A percentile compares a stretch with the other conserved stretches of the same genome.
Evolutionary conservation across 2,329 filamentous ascomycete genomes (phyloP).

Genomic region (Ophiostoma triangulosporum): DNA sequence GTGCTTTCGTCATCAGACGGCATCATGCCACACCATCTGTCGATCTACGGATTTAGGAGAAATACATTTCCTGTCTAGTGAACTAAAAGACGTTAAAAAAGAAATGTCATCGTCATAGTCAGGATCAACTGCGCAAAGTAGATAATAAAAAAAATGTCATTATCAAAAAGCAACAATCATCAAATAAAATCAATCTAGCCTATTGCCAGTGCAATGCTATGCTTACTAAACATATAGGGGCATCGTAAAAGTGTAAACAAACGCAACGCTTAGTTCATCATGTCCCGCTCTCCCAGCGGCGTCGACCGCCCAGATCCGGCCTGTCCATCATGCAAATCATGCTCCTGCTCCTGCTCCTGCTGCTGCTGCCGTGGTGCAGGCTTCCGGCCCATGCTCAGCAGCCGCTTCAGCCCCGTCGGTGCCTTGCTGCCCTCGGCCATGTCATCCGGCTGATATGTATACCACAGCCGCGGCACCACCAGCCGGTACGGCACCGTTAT

Average conservation of each 20-base stretch:
- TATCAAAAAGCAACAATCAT: neutral
- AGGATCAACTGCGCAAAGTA: neutral
- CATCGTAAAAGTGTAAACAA: too few species aligned
- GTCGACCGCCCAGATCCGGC: neutral
- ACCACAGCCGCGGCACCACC: slow-evolving; percentile 65
- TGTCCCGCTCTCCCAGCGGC: neutral
- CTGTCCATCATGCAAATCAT: neutral
- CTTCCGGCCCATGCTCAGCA: slow-evolving; percentile 30
- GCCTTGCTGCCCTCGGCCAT: slow-evolving; percentile 23
- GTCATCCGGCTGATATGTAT: slow-evolving; percentile 32
- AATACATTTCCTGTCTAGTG: too few species aligned
- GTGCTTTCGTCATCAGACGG: too few species aligned
- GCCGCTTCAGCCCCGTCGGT: slow-evolving; percentile 28
- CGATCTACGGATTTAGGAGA: too few species aligned
- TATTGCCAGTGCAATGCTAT: too few species aligned
- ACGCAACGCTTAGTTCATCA: neutral
- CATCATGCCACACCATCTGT: too few species aligned
- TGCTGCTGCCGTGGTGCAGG: neutral
- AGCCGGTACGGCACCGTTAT: slow-evolving; percentile 80
- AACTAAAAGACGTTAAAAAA: too few species aligned
- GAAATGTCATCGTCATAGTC: neutral
- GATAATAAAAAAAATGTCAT: neutral
- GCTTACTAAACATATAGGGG: too few species aligned
- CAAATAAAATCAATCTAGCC: neutral
- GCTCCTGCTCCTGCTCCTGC: neutral